Conservation (phyloP, 768 basidiomycete genomes). For the Kwoniella heveanensis region DNA sequence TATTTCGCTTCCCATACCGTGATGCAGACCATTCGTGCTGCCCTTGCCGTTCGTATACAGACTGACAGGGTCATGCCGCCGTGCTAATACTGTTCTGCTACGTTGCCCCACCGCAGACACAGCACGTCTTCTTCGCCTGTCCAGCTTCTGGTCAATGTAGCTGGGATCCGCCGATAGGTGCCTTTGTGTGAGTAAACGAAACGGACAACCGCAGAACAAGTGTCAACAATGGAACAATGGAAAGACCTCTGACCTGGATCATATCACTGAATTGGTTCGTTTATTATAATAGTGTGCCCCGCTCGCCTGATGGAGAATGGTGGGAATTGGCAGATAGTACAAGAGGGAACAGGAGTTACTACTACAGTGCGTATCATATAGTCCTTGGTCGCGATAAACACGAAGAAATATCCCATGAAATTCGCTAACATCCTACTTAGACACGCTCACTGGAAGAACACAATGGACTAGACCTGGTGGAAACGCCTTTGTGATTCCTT, state of each 20-base stretch:
- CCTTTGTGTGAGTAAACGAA: conserved; percentile 67
- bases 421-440: conserved; percentile 7
- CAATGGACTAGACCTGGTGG: conserved; percentile 81
- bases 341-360: conserved; percentile 81
- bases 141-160: conserved; percentile 75
- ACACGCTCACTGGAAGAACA: conserved; percentile 85
- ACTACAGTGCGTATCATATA: conserved; percentile 63
- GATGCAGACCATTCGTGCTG: no score
- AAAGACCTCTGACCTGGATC: no score
- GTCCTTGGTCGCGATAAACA: no score
- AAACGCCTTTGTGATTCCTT: conserved; percentile 82
- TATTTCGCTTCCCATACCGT: conserved; percentile 8
- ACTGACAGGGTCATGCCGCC: no score
- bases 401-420: not conserved
- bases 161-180: conserved; percentile 88
- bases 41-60: no score
- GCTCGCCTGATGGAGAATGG: conserved; percentile 85
- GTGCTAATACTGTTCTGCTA: no score
- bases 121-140: conserved; percentile 81
- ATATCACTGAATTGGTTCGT: no score
- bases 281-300: conserved; percentile 69
- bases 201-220: no score
- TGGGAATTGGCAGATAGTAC: conserved; percentile 90
- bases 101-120: no score
- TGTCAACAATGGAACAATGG: no score